Base-by-base conservation (phyloP, 1,284 basidiomycete genomes). In the Ceratobasidium sp. region DNA sequence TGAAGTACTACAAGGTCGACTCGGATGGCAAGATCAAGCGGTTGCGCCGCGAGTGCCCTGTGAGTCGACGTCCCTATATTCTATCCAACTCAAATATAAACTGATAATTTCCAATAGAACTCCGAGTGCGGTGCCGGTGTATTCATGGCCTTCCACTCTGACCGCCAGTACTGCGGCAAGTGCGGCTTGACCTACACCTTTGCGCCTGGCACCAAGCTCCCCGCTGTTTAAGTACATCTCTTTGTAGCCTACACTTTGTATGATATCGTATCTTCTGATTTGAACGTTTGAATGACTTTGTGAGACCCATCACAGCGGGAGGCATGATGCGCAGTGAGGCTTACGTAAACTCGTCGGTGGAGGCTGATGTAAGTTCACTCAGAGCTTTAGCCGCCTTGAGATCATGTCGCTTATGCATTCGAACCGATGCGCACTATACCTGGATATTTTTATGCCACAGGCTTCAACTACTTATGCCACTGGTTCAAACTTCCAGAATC, bases 1-100 rank as follows among this genome's bases (percentile, higher is more conserved):
- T 99, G 82, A 98, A 98, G 85, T 98, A 97, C 88, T 98, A 98
- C 87, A 97, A 96, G 86, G 96, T 99, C 80, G 96, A 98, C 84
- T 95, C 94, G 73, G 96, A 98, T 80, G 97, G 96, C 83, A 97
- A 97, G 86, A 96, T 99, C 87, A 96, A 98, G 88, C 95, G 96
- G 81, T 90, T 99, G 76, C 90, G 96, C 80, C 92, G 96, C 79
- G 96, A 98, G 84, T 98, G 96, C 84, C 94, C 94, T 60, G 78
- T 73, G 38, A 54, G 74, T 69, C 14, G 30, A 33, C 30, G 2
- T 46, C 48, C 18, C 51, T n/a, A 46, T 18, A 4, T 30, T 30
- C 42, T 28, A 18, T 18, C 48, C 16, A 7, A 3, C n/a, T 58
- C 12, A 12, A 16, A 25, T 30, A 33, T 54, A 12, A 25, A 33